Evolutionary conservation across 352 stramenopile species (phyloP).

Genomic region (Phytophthora cryptogea): DNA sequence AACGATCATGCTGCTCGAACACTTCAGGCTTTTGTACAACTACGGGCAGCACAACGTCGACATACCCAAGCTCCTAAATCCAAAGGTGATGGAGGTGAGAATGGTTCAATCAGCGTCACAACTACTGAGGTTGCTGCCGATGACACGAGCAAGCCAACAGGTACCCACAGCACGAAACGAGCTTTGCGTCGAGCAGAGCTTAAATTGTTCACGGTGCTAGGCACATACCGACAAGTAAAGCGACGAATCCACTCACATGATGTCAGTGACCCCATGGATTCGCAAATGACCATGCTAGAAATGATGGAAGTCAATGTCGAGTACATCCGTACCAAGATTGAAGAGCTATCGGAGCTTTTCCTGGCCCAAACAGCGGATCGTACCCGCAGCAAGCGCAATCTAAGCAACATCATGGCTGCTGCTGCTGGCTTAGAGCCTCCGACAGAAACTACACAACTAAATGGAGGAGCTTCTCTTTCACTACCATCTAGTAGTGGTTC

Average conservation of each 20-base stretch:
- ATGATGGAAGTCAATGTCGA: slow-evolving; percentile 88
- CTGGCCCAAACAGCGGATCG: slow-evolving; percentile 24
- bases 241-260: slow-evolving; percentile 66
- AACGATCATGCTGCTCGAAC: slow-evolving; percentile 61
- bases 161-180: slow-evolving; percentile 15
- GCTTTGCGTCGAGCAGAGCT: slow-evolving; percentile 45
- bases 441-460: background rate
- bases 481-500: slow-evolving; percentile 3
- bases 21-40: slow-evolving; percentile 67
- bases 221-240: slow-evolving; percentile 63
- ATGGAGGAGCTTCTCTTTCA: slow-evolving; percentile 11
- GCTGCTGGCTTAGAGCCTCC: background rate
- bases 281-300: slow-evolving; percentile 85
- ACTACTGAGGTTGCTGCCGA: slow-evolving; percentile 7
- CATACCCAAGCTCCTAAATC: slow-evolving; percentile 12
- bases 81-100: slow-evolving; percentile 5
- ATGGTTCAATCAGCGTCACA: slow-evolving; percentile 1
- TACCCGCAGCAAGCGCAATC: slow-evolving; percentile 19
- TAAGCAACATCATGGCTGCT: slow-evolving; percentile 21
- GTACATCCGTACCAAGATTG: slow-evolving; percentile 82
- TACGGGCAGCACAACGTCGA: slow-evolving; percentile 50
- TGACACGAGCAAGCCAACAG: slow-evolving; percentile 7
- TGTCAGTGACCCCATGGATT: slow-evolving; percentile 77
- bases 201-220: slow-evolving; percentile 66
- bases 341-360: slow-evolving; percentile 57